A percentile compares a stretch with the other conserved stretches of the same genome.
phyloP scores from a whole-genome alignment of 495 filamentous ascomycete genomes.

The Monascus purpureus region DNA sequence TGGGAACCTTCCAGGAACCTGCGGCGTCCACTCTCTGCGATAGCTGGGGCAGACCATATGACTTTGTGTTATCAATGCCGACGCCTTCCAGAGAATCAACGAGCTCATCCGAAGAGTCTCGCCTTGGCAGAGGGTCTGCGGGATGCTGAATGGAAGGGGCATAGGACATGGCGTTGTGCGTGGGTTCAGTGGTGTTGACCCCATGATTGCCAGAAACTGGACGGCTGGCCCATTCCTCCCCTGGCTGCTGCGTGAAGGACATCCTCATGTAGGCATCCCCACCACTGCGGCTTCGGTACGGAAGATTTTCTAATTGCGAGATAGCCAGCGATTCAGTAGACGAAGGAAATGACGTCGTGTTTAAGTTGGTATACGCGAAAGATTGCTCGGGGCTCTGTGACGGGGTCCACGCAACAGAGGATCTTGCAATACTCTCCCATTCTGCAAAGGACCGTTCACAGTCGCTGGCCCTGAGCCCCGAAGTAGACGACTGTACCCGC shows the following conservation, averaged over 20 bases:
- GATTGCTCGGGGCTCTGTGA: slow-evolving; percentile 18
- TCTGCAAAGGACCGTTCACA: slow-evolving; percentile 17
- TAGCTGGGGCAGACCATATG: slow-evolving; percentile 13
- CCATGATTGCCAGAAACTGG: slow-evolving; percentile 2
- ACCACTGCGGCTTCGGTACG: neutral
- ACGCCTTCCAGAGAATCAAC: slow-evolving; percentile 24
- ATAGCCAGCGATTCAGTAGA: slow-evolving; percentile 13
- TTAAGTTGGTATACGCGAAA: slow-evolving; percentile 10
- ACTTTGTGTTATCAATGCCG: slow-evolving; percentile 20
- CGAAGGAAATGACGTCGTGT: slow-evolving; percentile 6
- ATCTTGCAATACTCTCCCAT: slow-evolving; percentile 16
- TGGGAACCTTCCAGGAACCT: slow-evolving; percentile 23
- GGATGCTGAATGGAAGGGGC: slow-evolving; percentile 17
- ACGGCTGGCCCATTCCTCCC: slow-evolving; percentile 17
- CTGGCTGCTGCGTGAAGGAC: slow-evolving; percentile 7
- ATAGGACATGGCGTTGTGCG: slow-evolving; percentile 22
- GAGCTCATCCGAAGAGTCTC: slow-evolving; percentile 30
- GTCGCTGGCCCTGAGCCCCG: slow-evolving; percentile 3
- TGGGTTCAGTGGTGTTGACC: slow-evolving; percentile 10
- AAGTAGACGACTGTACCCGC: neutral
- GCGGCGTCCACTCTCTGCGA: slow-evolving; percentile 10
- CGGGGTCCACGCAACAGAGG: slow-evolving; percentile 19
- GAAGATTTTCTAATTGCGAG: slow-evolving; percentile 7
- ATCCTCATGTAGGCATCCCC: slow-evolving; percentile 1
- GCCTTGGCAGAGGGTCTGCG: slow-evolving; percentile 19